phyloP scores from a whole-genome alignment of 441 rosid species.

The Populus hybrid region DNA sequence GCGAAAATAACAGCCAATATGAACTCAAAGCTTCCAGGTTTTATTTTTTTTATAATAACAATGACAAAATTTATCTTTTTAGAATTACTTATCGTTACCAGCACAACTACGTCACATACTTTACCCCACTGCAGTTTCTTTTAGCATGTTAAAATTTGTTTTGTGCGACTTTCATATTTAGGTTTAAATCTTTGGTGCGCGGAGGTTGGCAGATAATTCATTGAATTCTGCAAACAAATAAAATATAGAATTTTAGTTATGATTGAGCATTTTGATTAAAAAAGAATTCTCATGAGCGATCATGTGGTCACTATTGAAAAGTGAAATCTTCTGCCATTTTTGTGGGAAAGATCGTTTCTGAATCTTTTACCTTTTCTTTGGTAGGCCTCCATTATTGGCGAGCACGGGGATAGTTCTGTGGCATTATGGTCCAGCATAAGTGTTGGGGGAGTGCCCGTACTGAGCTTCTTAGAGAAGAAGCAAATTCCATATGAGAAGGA shows the following conservation, averaged over 20 bases:
- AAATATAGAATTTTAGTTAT: not conserved
- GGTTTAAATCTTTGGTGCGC: not conserved
- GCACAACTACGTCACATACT: too few species aligned
- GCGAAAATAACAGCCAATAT: too few species aligned
- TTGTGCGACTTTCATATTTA: not conserved
- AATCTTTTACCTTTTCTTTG: not conserved
- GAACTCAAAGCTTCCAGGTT: too few species aligned
- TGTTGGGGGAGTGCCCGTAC: conserved; percentile 83
- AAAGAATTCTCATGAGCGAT: not conserved
- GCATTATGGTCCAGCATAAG: conserved; percentile 93
- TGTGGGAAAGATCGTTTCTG: not conserved
- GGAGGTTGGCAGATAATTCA: not conserved
- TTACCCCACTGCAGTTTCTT: not conserved
- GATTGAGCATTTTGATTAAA: not conserved
- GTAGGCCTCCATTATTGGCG: conserved; percentile 82
- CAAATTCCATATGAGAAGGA: conserved; percentile 73
- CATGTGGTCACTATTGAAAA: not conserved
- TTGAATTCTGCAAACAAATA: not conserved
- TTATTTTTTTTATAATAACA: too few species aligned
- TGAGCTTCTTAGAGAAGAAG: conserved; percentile 65
- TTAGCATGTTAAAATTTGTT: not conserved
- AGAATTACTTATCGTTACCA: too few species aligned
- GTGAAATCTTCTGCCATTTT: not conserved
- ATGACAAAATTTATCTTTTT: too few species aligned
- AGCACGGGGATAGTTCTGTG: conserved; percentile 94